Evolutionary conservation across 208 protist genomes (phyloP), one percentile per base, ranked within the genome.

Genomic region (Crithidia bombi): DNA sequence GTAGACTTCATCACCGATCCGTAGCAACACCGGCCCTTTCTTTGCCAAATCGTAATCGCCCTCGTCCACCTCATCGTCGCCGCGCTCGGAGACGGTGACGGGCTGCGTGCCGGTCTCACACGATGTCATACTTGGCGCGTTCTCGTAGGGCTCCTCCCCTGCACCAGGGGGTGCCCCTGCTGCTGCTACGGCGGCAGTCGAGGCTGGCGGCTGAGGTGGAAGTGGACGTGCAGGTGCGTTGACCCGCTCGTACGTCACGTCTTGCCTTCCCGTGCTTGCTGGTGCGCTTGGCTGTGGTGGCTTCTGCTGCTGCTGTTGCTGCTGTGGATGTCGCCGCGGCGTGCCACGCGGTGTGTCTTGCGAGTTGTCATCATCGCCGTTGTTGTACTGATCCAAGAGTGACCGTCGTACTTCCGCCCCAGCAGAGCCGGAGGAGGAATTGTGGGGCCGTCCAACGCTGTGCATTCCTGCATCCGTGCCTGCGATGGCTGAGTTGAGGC

Each of bases 101-200:
- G 84, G 75, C 47, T 78, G 80, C 41, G 81, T 88, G 39, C 73
- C 79, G 9, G 79, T 86, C 50, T 61, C 55, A 39, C 67, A 75
- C 7, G 78, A 83, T 17, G 41, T 5, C 25, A 30, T 30, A 54
- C 68, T 81, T 11, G 64, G 41, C 12, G 71, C 36, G 41, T 58
- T n/a, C 28, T 66, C 57, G 19, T 70, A 46, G n/a, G 21, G 21
- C 21, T 68, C 62, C 49, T 44, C 43, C 44, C 21, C 36, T 46
- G 15, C 36, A 30, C 36, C 33, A 2, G 57, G 7, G 0, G 41
- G n/a, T 25, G 38, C 41, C 51, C 32, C 30, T 6, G 10, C 15
- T 19, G 51, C 9, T 30, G 51, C 5, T 30, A 32, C 26, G 33
- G n/a, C 10, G 6, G 54, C 35, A 14, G 54, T n/a, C n/a, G n/a